A percentile compares a stretch with the other conserved stretches of the same genome.
Conservation (phyloP, 2,329 filamentous ascomycete species). For the Trichoderma cornu-damae region DNA sequence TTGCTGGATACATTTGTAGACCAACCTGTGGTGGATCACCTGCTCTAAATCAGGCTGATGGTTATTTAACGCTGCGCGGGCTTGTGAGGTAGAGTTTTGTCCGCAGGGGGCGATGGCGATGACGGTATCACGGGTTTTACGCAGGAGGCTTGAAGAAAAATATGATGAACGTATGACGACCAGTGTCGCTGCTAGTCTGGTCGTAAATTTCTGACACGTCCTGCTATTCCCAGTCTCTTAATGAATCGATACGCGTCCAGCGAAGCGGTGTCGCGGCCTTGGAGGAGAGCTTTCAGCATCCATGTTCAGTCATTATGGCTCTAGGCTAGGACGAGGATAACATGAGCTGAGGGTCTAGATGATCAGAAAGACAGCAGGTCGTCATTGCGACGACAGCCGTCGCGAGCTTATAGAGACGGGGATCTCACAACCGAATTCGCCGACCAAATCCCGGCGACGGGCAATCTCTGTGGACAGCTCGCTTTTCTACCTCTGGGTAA, state of each 20-base stretch:
- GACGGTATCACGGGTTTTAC: background rate
- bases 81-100: background rate
- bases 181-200: background rate
- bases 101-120: background rate
- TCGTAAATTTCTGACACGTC: background rate
- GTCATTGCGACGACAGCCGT: background rate
- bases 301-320: conserved; percentile 5
- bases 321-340: background rate
- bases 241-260: background rate
- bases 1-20: background rate
- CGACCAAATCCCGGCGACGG: background rate
- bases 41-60: background rate
- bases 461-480: background rate
- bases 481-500: background rate
- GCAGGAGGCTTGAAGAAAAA: background rate
- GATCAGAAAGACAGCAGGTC: background rate
- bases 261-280: conserved; percentile 6
- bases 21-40: background rate
- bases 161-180: background rate
- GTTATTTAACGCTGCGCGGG: background rate
- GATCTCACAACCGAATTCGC: background rate
- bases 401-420: background rate
- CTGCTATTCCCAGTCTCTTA: background rate
- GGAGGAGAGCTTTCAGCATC: background rate
- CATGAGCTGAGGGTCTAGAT: background rate